Conservation (phyloP, 257 asterid species). For the Sherardia arvensis region DNA sequence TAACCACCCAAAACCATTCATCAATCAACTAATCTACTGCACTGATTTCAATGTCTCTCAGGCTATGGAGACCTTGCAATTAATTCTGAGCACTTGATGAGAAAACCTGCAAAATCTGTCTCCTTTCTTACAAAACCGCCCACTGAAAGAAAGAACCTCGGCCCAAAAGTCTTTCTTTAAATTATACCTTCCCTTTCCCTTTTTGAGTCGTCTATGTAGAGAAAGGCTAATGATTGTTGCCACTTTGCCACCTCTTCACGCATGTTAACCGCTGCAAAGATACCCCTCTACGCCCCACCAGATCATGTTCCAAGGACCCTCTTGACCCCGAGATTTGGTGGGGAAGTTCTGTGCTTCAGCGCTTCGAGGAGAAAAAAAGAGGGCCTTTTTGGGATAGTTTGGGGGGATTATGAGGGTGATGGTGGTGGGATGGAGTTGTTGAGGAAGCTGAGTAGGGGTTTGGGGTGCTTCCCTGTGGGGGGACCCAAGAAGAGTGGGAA, state of each 20-base stretch:
- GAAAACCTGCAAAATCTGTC: not conserved
- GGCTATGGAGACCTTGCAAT: not conserved
- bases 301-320: slow-evolving; percentile 27
- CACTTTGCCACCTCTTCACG: slow-evolving; percentile 10
- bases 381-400: slow-evolving; percentile 19
- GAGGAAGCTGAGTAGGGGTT: slow-evolving; percentile 40
- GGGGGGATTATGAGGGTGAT: slow-evolving; percentile 35
- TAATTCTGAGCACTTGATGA: not conserved
- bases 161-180: not conserved
- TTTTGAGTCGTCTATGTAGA: not conserved
- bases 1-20: not conserved
- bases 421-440: slow-evolving; percentile 38
- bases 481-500: slow-evolving; percentile 38
- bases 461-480: slow-evolving; percentile 35
- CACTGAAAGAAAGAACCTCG: not conserved
- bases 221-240: slow-evolving; percentile 1
- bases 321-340: slow-evolving; percentile 23
- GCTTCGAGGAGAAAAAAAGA: slow-evolving; percentile 17
- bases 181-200: not conserved
- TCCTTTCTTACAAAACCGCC: not conserved
- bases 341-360: slow-evolving; percentile 22
- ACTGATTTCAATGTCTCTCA: not conserved
- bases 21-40: not conserved
- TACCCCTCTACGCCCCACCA: slow-evolving; percentile 37
- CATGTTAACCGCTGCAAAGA: slow-evolving; percentile 44